phyloP scores from a whole-genome alignment of 2,329 filamentous ascomycete genomes.

The Nannizziopsis barbatae region DNA sequence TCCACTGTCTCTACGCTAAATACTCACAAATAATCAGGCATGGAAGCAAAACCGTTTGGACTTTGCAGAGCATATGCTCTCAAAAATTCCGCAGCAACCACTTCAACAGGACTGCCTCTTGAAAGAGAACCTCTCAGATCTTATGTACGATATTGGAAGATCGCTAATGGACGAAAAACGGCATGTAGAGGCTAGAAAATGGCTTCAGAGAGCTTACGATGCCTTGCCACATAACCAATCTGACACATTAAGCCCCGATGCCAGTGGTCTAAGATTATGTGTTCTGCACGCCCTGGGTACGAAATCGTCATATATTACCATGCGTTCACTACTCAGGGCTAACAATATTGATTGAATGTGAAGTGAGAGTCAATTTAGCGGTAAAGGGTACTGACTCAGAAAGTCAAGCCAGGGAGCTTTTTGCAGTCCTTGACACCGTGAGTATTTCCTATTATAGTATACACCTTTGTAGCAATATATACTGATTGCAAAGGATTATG shows the following conservation, averaged over 20 bases:
- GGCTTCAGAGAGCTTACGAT: conserved; percentile 59
- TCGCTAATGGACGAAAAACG: conserved; percentile 44
- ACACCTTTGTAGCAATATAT: neutral
- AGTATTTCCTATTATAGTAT: neutral
- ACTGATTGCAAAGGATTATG: conserved; percentile 40
- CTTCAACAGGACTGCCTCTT: conserved; percentile 37
- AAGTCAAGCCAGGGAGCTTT: conserved; percentile 45
- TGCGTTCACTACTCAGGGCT: neutral
- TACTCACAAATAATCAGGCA: conserved; percentile 41
- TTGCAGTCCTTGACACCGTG: conserved; percentile 45
- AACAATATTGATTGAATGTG: neutral
- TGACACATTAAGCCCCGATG: conserved; percentile 47
- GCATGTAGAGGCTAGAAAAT: conserved; percentile 49
- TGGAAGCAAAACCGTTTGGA: conserved; percentile 65
- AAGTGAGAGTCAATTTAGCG: conserved; percentile 22
- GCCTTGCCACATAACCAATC: conserved; percentile 39
- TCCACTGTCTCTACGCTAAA: neutral
- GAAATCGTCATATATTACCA: conserved; percentile 26
- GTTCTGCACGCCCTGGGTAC: conserved; percentile 55
- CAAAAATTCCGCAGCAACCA: conserved; percentile 41
- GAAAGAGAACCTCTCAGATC: conserved; percentile 53
- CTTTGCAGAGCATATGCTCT: conserved; percentile 67
- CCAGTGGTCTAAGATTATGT: conserved; percentile 53
- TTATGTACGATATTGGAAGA: conserved; percentile 62
- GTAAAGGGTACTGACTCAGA: conserved; percentile 36